phyloP scores from a whole-genome alignment of 768 basidiomycete species.

The Pleurotus ostreatus region DNA sequence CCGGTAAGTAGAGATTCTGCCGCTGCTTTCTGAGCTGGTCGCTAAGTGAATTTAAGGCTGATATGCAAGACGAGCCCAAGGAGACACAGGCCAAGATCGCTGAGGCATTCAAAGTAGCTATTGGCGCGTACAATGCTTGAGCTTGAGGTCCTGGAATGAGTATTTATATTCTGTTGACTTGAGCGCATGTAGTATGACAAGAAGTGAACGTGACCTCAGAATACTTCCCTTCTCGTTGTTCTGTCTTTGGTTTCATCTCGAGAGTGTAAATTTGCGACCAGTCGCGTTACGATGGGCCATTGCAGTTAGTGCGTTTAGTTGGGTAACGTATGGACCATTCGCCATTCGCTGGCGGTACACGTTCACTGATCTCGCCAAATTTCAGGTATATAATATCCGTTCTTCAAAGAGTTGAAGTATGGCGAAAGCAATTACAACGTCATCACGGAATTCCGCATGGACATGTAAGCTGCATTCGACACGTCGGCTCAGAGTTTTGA shows the following conservation, averaged over 20 bases:
- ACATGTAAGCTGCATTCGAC: background rate
- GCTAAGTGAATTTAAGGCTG: background rate
- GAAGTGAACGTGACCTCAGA: too few relatives aligned
- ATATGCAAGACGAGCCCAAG: background rate
- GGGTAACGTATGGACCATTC: background rate
- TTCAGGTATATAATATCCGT: background rate
- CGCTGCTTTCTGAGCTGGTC: background rate
- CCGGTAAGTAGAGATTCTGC: background rate
- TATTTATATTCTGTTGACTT: too few relatives aligned
- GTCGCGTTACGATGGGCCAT: too few relatives aligned
- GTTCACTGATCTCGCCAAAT: background rate
- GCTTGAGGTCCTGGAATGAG: background rate
- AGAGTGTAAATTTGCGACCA: too few relatives aligned
- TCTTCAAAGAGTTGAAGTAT: background rate
- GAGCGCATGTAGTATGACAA: too few relatives aligned
- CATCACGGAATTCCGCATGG: background rate
- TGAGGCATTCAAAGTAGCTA: background rate
- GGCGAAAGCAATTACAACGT: background rate
- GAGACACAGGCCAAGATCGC: conserved; percentile 1
- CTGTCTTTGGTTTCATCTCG: too few relatives aligned
- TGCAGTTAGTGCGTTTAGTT: background rate
- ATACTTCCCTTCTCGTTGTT: too few relatives aligned
- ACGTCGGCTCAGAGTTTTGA: background rate
- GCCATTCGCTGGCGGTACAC: background rate
- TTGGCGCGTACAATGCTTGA: background rate